Base-by-base conservation (phyloP, 73 alveolate species). In the Paramecium tetraurelia region DNA sequence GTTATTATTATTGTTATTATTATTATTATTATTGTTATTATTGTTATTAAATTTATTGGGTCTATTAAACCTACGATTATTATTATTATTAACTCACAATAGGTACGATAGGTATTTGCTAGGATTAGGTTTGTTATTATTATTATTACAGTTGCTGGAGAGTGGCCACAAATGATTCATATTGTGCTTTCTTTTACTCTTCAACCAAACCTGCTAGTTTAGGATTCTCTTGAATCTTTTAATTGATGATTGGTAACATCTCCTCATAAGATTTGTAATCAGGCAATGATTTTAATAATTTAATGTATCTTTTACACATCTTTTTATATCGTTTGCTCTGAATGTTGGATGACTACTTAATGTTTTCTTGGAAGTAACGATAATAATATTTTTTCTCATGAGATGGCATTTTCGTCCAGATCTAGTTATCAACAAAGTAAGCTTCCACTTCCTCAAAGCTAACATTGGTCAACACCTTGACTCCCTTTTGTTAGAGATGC, bases 381-480 rank as follows among this genome's bases (percentile, higher is more conserved):
- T 41, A 80, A 22, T 80, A 80, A 80, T 80, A 80, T 80, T 80
- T 80, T 22, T 80, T 41, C 48, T 80, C 90, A 44, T 80, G 90
- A 7, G 31, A 20, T 44, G 90, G 90, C 90, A 80, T 80, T 48
- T 80, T 80, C 5, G 43, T 46, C 90, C 90, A 80, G 5, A 48
- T 80, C 14, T 43, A 27, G 48, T 80, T 80, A 44, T 80, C 75
- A 20, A 27, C 35, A 80, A 80, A 80, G 6, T 43, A 10, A 1
- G 29, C 43, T 43, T 80, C 90, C 57, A 80, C 90, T 48, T 80
- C 90, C 31, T 80, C 90, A 80, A 80, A 80, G 57, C 75, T 20
- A 4, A 48, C 90, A 80, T 80, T 80, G 12, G 29, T 41, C 8
- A 80, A 48, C n/a, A 43, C 46, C 31, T 80, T 80, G 7, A 80